A percentile compares a stretch with the other conserved stretches of the same genome.
These are phyloP conservation scores for Diaporthe velutina DNA, from an alignment of 2,329 filamentous ascomycete genomes.

Conservation along the genomic window DNA sequence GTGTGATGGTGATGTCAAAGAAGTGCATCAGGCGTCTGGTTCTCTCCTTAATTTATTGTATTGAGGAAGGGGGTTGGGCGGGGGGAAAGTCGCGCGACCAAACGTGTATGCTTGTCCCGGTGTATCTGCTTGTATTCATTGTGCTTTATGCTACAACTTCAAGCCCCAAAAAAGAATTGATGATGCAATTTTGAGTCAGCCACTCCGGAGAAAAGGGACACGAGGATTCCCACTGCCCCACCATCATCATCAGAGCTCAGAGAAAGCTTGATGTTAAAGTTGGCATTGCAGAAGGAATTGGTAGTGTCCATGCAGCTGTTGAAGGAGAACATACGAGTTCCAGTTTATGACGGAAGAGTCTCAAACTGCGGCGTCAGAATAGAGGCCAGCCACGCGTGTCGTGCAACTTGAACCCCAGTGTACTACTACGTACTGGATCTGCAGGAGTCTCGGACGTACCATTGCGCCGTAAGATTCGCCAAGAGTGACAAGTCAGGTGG, in stretches of 20 bases:
- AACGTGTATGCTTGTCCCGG: neutral
- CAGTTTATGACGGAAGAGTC: neutral
- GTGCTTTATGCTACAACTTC: neutral
- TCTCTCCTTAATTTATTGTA: neutral
- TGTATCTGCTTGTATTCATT: neutral
- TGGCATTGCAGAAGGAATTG: neutral
- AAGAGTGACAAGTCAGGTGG: slow-evolving; percentile 11
- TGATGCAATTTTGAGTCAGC: neutral
- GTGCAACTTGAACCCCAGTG: neutral
- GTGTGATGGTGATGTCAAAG: neutral
- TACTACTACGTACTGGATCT: neutral
- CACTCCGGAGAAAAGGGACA: neutral
- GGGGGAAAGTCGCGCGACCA: no score
- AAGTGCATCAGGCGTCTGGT: neutral
- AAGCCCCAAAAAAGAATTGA: neutral
- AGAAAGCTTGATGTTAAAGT: neutral
- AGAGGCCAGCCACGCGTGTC: neutral
- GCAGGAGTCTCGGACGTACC: neutral
- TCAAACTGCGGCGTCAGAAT: neutral
- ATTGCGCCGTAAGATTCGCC: neutral
- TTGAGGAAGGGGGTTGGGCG: neutral
- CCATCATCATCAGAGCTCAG: neutral
- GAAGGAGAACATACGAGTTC: neutral
- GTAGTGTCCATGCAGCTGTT: neutral
- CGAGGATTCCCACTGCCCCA: neutral